These are phyloP conservation scores for Blastocystis hominis DNA, from an alignment of 352 stramenopile genomes.

Conservation along the genomic window DNA sequence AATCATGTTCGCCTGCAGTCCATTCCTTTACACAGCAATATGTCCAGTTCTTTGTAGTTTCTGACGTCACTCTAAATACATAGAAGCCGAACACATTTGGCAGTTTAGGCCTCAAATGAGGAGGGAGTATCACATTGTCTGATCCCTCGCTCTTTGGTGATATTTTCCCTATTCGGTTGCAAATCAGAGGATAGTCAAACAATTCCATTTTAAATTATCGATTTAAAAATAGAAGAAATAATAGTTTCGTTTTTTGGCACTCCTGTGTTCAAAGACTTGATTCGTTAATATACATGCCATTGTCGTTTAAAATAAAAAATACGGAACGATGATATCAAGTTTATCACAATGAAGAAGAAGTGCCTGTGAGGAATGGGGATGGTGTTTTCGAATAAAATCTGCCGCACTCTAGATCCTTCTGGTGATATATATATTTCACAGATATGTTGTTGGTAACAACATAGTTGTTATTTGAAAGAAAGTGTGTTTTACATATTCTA, in stretches of 20 bases:
- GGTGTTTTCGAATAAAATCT: too few species aligned
- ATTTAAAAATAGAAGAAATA: neutral
- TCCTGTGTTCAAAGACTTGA: neutral
- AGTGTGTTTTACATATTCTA: too few species aligned
- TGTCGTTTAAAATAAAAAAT: too few species aligned
- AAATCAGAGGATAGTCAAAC: neutral
- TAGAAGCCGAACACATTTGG: neutral
- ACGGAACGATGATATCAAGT: too few species aligned
- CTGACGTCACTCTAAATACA: neutral
- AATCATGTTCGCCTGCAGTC: neutral
- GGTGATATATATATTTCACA: too few species aligned
- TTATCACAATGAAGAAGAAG: too few species aligned
- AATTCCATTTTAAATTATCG: neutral
- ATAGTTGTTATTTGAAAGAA: too few species aligned
- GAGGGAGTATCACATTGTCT: neutral
- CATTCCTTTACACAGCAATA: neutral
- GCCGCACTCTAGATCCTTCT: too few species aligned
- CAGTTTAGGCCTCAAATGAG: neutral
- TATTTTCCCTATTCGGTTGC: neutral
- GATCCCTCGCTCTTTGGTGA: neutral
- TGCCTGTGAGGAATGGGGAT: too few species aligned
- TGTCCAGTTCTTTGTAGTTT: neutral
- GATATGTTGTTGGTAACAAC: too few species aligned
- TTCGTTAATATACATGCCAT: too few species aligned
- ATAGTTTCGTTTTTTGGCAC: neutral